Percentiles rank a stretch among this genome's conserved stretches.
Conservation (phyloP, 495 filamentous ascomycete genomes). For the Hypoxylon rickii region DNA sequence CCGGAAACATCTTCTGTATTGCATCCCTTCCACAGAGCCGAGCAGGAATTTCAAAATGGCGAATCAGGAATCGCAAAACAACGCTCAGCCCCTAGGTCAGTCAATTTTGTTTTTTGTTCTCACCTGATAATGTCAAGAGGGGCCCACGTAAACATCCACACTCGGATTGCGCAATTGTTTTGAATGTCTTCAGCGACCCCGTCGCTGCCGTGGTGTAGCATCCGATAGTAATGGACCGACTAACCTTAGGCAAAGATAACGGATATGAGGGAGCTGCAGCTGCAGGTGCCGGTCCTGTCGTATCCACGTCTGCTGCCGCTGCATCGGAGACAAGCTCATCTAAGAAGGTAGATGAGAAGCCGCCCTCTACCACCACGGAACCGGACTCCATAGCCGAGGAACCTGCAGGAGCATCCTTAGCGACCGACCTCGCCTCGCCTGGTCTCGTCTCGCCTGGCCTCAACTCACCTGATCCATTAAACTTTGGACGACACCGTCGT, state of each 20-base stretch:
- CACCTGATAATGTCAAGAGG: slow-evolving; percentile 23
- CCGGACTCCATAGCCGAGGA: slow-evolving; percentile 5
- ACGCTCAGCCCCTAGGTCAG: slow-evolving; percentile 31
- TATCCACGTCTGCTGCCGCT: slow-evolving; percentile 4
- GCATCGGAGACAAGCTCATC: slow-evolving; percentile 5
- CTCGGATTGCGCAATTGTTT: slow-evolving; percentile 23
- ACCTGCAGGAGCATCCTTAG: slow-evolving; percentile 18
- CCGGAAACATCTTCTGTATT: slow-evolving; percentile 35
- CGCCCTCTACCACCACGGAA: slow-evolving; percentile 7
- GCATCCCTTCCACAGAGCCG: slow-evolving; percentile 9
- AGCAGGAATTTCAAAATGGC: slow-evolving; percentile 26
- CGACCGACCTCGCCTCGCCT: slow-evolving; percentile 15
- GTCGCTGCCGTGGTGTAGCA: slow-evolving; percentile 4
- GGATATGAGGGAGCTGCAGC: no score
- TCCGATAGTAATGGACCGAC: slow-evolving; percentile 10
- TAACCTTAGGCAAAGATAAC: slow-evolving; percentile 26
- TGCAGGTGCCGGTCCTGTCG: slow-evolving; percentile 17
- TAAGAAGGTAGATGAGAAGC: slow-evolving; percentile 10
- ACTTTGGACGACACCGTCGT: slow-evolving; percentile 47
- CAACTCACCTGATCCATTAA: slow-evolving; percentile 43
- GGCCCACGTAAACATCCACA: slow-evolving; percentile 27
- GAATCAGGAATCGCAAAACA: slow-evolving; percentile 30
- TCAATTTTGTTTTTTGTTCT: slow-evolving; percentile 15
- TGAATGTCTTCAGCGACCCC: slow-evolving; percentile 10
- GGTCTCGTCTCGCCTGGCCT: no score